Evolutionary conservation across 1,139 yeast genomes (phyloP).

Genomic region (Hyphopichia burtonii): DNA sequence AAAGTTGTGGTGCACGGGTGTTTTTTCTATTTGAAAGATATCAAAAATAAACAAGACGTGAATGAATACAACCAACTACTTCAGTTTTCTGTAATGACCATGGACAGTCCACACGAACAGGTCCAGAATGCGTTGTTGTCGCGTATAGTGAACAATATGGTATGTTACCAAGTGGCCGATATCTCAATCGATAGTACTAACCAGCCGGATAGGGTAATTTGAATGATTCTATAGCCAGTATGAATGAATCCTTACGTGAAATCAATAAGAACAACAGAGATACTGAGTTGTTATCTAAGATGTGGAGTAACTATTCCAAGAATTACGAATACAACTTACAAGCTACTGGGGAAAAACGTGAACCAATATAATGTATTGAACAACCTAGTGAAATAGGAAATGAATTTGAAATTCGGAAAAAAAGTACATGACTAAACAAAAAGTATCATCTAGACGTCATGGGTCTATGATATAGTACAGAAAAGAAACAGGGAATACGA

Average conservation of each 20-base stretch:
- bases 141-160: constrained; percentile 75
- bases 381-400: background rate
- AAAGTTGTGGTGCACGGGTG: too few species aligned
- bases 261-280: constrained; percentile 68
- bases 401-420: background rate
- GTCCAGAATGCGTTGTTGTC: constrained; percentile 77
- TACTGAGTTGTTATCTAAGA: constrained; percentile 69
- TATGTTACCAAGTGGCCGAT: too few species aligned
- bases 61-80: too few species aligned
- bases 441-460: background rate
- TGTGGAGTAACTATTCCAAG: constrained; percentile 79
- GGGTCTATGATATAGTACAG: background rate
- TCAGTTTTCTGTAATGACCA: constrained; percentile 14
- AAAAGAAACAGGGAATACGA: background rate
- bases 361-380: constrained; percentile 40
- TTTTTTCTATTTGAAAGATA: too few species aligned
- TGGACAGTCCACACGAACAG: constrained; percentile 92
- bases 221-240: constrained; percentile 65
- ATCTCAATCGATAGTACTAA: too few species aligned
- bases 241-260: constrained; percentile 61
- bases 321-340: constrained; percentile 72
- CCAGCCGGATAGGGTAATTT: constrained; percentile 49
- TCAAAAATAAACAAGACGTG: too few species aligned
- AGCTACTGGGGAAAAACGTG: constrained; percentile 63
- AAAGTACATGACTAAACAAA: background rate